phyloP scores from a whole-genome alignment of 805 yeast genomes.

The Jamesozyma hellenica region DNA sequence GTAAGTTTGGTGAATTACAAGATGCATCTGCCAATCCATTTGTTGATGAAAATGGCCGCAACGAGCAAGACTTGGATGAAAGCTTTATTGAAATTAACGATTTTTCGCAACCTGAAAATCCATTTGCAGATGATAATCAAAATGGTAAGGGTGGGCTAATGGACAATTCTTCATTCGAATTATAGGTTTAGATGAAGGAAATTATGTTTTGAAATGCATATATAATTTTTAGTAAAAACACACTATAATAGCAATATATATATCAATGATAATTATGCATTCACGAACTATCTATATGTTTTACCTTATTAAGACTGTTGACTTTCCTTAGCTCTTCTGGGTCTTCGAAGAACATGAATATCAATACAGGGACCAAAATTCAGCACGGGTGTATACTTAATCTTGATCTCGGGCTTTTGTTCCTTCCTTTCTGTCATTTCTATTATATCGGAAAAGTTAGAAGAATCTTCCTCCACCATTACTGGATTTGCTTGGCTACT shows the following conservation, averaged over 20 bases:
- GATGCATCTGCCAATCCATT: conserved; percentile 32
- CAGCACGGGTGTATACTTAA: conserved; percentile 15
- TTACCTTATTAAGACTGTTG: too few relatives aligned
- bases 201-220: background rate
- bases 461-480: background rate
- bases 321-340: conserved; percentile 19
- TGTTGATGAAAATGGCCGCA: conserved; percentile 10
- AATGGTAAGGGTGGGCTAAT: background rate
- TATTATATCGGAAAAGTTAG: background rate
- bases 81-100: conserved; percentile 1
- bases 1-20: conserved; percentile 55
- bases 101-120: conserved; percentile 5
- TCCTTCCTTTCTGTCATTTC: background rate
- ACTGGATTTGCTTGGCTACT: background rate
- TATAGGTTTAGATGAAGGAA: background rate
- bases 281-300: too few relatives aligned
- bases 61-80: background rate
- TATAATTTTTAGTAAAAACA: background rate
- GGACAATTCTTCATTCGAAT: conserved; percentile 4
- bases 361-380: conserved; percentile 23
- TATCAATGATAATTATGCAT: background rate
- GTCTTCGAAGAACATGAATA: conserved; percentile 25
- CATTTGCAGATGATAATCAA: conserved; percentile 7
- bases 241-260: background rate
- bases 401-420: conserved; percentile 17